These are phyloP conservation scores for Coemansia sp. DNA, from an alignment of 192 early-diverging fungal genomes.

Conservation along the genomic window DNA sequence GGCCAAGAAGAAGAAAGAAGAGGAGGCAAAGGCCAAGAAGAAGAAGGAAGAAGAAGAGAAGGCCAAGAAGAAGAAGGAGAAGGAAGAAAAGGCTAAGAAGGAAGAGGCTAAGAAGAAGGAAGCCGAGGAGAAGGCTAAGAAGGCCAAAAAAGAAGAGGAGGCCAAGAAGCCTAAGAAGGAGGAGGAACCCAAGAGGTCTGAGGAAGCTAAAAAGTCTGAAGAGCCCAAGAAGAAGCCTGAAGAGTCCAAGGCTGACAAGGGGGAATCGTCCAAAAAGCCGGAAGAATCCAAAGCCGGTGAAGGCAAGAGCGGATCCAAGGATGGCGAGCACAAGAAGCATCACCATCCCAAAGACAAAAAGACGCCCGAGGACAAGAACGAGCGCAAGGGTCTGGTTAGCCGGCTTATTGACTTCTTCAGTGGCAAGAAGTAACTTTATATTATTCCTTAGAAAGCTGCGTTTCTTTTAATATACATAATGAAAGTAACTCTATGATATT, in stretches of 20 bases:
- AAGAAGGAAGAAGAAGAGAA: conserved; percentile 10
- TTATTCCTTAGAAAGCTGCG: conserved; percentile 6
- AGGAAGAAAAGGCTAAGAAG: conserved; percentile 4
- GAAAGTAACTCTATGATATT: conserved; percentile 19
- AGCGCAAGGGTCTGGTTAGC: conserved; percentile 49
- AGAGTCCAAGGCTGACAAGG: conserved; percentile 9
- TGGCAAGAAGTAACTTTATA: conserved; percentile 33
- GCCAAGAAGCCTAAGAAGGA: conserved; percentile 7
- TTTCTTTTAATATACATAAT: conserved; percentile 9
- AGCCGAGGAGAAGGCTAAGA: conserved; percentile 3
- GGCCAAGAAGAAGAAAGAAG: too few relatives aligned
- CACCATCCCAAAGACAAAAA: conserved; percentile 40
- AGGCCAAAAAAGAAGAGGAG: conserved; percentile 9
- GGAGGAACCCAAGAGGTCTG: conserved; percentile 9
- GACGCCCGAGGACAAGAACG: conserved; percentile 29
- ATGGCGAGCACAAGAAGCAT: conserved; percentile 35
- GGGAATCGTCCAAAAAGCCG: conserved; percentile 1
- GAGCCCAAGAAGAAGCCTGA: conserved; percentile 4
- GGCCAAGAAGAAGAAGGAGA: conserved; percentile 5
- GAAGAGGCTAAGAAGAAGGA: too few relatives aligned
- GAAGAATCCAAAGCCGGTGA: conserved; percentile 7
- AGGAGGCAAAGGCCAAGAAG: conserved; percentile 8
- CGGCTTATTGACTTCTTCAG: conserved; percentile 52
- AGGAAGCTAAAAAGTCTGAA: conserved; percentile 10
- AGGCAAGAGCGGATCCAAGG: conserved; percentile 5